Percentiles rank a stretch among this genome's conserved stretches.
phyloP scores from a whole-genome alignment of 495 filamentous ascomycete genomes.

The Parachaetomium inaequale region DNA sequence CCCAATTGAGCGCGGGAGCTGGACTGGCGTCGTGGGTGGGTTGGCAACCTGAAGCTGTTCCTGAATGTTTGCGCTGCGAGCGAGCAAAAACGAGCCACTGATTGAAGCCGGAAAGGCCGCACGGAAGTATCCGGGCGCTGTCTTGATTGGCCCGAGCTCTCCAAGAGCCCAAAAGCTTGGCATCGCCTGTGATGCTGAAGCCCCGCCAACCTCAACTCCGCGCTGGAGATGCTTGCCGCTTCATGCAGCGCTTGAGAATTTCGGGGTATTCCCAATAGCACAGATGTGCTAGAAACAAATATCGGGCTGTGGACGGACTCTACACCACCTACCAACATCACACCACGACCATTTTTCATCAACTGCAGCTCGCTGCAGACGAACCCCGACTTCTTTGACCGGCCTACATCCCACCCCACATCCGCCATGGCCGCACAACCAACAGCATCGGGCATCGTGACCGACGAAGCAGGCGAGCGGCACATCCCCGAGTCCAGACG shows the following conservation, averaged over 20 bases:
- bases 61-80: slow-evolving; percentile 25
- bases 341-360: neutral
- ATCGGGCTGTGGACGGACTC: neutral
- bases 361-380: neutral
- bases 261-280: neutral
- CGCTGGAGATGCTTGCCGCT: neutral
- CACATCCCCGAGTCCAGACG: slow-evolving; percentile 84
- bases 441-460: slow-evolving; percentile 69
- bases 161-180: slow-evolving; percentile 12
- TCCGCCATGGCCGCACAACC: slow-evolving; percentile 48
- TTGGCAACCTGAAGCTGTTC: slow-evolving; percentile 12
- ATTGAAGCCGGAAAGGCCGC: slow-evolving; percentile 26
- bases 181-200: neutral
- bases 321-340: neutral
- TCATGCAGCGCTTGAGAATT: neutral
- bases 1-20: slow-evolving; percentile 25
- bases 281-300: neutral
- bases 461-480: slow-evolving; percentile 67
- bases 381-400: no score
- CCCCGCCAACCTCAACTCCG: slow-evolving; percentile 8
- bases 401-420: neutral
- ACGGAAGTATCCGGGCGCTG: slow-evolving; percentile 30
- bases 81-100: slow-evolving; percentile 28
- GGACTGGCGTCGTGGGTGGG: slow-evolving; percentile 20
- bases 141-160: slow-evolving; percentile 43